Base-by-base conservation (phyloP, 2,329 filamentous ascomycete species). In the Septoria petroselini region DNA sequence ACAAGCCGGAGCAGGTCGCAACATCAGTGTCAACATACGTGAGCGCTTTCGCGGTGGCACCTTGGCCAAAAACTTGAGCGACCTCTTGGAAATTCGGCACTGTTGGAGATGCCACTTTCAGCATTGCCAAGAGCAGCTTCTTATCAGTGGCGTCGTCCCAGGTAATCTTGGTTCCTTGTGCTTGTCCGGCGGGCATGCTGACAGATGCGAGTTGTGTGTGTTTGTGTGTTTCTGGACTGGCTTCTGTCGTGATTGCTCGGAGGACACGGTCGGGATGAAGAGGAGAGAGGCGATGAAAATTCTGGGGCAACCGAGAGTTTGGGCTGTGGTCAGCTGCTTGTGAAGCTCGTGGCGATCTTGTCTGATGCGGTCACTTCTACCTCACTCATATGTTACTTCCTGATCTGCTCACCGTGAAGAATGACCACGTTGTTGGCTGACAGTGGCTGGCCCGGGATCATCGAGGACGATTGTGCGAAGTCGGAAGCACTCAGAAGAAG, bases 181-280 rank as follows among this genome's bases (percentile, higher is more conserved):
- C 39, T 41, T 41, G 23, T 29, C 39, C 39, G 14, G 12, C 30
- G 12, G 39, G 23, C 15, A 30, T 41, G 39, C 9, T 41, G 39
- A 14, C 23, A 25, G 23, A 18, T 29, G 14, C 30, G 25, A n/a
- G 12, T 17, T 27, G 39, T 29, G 3, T 15, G 39, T 31, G 39
- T n/a, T n/a, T n/a, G n/a, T n/a, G n/a, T n/a, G n/a, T n/a, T n/a
- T n/a, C n/a, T n/a, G n/a, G n/a, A n/a, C n/a, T n/a, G n/a, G n/a
- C n/a, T n/a, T n/a, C n/a, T n/a, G n/a, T n/a, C n/a, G n/a, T n/a
- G 9, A 8, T 9, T 37, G 14, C 3, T 2, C 12, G 33, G 5
- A 15, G 33, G 6, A 15, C 9, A 17, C 5, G 23, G 9, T n/a
- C 5, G 23, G 9, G 23, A 27, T 5, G 23, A 9, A 27, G 23